Base-by-base conservation (phyloP, 129 eudicot genomes). In the Escallonia herrerae region DNA sequence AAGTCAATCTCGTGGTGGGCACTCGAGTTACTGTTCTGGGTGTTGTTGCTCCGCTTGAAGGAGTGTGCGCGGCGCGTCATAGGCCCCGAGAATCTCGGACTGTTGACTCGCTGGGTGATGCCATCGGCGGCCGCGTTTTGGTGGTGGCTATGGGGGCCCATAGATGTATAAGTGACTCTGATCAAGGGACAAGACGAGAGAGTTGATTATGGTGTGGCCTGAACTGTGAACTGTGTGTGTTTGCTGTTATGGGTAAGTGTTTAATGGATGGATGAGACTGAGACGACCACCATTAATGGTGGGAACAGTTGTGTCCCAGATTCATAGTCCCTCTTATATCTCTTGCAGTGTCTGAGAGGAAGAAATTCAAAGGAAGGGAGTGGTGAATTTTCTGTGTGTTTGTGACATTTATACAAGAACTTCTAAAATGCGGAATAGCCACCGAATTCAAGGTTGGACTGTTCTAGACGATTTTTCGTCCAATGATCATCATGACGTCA, bases 21-120 rank as follows among this genome's bases (percentile, higher is more conserved):
- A 58, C 15, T 64, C 8, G 15, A 63, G 73, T 44, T 69, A 39
- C 48, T 39, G 56, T 5, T 66, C 53, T 59, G 69, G 38, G 33
- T 75, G 72, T 43, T 71, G 70, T 56, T 73, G 77, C 37, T 71
- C 43, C 87, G 85, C 65, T 91, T 91, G 76, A 91, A 91, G 6
- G 98, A 91, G 33, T 80, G 89, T 3, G 96, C 89, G 46, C 99
- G 74, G 69, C 99, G 99, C 51, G 99, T 86, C 93, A 94, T 94
- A 51, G 95, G 81, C 59, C 95, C 90, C 40, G 96, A 93, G 78
- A 80, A 82, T 71, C 99, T 63, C 1, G 99, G 99, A 70, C 97
- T 89, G 81, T 67, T 89, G 70, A 94, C 83, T 10, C 90, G 81
- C 56, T 77, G 82, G 5, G 96, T 70, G 40, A 77, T 62, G 45